phyloP scores from a whole-genome alignment of 1,139 yeast species.

The Hyphopichia buzzinii region DNA sequence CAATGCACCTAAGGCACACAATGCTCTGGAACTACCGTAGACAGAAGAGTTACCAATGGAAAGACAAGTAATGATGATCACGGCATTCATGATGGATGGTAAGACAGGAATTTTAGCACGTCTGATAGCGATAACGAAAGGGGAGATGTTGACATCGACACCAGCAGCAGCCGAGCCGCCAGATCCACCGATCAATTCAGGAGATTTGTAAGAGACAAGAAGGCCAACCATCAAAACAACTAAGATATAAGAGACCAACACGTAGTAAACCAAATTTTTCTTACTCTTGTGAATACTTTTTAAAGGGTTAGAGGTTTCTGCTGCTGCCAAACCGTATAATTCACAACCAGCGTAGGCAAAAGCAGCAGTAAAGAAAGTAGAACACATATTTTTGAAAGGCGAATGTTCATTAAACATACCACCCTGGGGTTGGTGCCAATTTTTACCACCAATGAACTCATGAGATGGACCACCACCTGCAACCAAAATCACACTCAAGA shows the following conservation, averaged over 20 bases:
- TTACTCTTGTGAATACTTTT: conserved; percentile 33
- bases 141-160: conserved; percentile 32
- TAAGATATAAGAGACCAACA: conserved; percentile 28
- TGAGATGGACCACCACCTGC: conserved; percentile 31
- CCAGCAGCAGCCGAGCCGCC: conserved; percentile 10
- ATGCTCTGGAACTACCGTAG: conserved; percentile 34
- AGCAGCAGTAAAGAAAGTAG: conserved; percentile 22
- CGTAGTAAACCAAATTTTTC: conserved; percentile 36
- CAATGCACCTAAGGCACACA: conserved; percentile 35
- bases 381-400: conserved; percentile 26
- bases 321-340: conserved; percentile 36
- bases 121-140: conserved; percentile 40
- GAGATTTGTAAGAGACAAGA: conserved; percentile 27
- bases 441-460: conserved; percentile 29
- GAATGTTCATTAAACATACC: conserved; percentile 26
- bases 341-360: conserved; percentile 27
- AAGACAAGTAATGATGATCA: conserved; percentile 29
- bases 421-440: conserved; percentile 33
- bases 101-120: conserved; percentile 28
- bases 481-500: conserved; percentile 24
- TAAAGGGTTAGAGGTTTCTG: conserved; percentile 33
- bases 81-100: conserved; percentile 34
- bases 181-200: conserved; percentile 13
- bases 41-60: conserved; percentile 38
- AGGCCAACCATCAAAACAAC: conserved; percentile 31